Evolutionary conservation across 208 protist genomes (phyloP).

Genomic region (Trypanosoma avium): DNA sequence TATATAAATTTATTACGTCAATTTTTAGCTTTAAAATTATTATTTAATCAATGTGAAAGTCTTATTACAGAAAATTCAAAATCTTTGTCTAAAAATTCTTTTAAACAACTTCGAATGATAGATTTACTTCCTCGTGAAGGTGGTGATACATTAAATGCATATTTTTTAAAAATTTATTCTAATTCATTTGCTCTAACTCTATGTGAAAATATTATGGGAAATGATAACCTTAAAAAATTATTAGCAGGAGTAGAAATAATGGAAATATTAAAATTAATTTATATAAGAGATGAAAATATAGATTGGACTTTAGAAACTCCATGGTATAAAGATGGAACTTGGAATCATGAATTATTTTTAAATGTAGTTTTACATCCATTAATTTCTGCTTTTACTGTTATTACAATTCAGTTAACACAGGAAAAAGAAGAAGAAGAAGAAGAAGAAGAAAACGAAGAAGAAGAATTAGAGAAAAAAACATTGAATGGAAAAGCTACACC

Average conservation of each 20-base stretch:
- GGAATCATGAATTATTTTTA: constrained; percentile 19
- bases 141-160: constrained; percentile 21
- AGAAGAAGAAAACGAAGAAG: too few species aligned
- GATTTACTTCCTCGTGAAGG: constrained; percentile 8
- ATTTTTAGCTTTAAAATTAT: constrained; percentile 10
- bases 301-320: constrained; percentile 5
- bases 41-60: constrained; percentile 25
- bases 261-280: constrained; percentile 14
- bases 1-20: constrained; percentile 24
- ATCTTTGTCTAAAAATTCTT: background rate
- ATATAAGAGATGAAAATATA: background rate
- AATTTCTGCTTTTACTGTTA: too few species aligned
- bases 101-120: constrained; percentile 2
- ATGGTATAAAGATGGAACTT: constrained; percentile 22
- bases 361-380: constrained; percentile 11
- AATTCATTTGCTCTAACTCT: constrained; percentile 4
- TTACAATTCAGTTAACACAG: too few species aligned
- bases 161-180: constrained; percentile 16
- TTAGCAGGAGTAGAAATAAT: constrained; percentile 21
- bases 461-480: background rate
- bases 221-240: constrained; percentile 3
- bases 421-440: too few species aligned
- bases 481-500: background rate
- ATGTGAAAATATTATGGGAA: constrained; percentile 12
- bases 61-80: constrained; percentile 5